Percentiles rank a stretch among this genome's conserved stretches.
Conservation (phyloP, 768 basidiomycete species). For the Pleurotus platypus region DNA sequence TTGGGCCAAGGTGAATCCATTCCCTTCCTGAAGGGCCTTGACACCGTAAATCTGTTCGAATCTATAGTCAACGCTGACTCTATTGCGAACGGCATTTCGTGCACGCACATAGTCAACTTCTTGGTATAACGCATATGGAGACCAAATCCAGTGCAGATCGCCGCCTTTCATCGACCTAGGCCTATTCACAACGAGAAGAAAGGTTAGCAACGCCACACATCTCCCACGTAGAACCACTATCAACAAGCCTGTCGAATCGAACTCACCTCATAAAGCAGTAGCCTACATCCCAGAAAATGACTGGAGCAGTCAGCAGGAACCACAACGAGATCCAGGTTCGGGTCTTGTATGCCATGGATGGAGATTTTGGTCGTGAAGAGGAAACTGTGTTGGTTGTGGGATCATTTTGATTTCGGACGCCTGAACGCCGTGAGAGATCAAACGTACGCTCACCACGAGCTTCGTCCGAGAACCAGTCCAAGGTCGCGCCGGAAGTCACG, state of each 20-base stretch:
- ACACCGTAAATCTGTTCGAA: slow-evolving; percentile 65
- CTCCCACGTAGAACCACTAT: too few relatives aligned
- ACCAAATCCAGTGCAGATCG: slow-evolving; percentile 91
- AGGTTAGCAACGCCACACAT: too few relatives aligned
- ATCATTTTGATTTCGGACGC: background rate
- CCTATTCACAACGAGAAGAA: slow-evolving; percentile 28
- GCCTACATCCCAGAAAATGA: slow-evolving; percentile 77
- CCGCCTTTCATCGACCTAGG: slow-evolving; percentile 87
- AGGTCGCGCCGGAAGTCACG: background rate
- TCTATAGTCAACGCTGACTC: background rate
- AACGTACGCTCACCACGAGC: too few relatives aligned
- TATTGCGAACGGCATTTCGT: too few relatives aligned
- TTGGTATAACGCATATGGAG: slow-evolving; percentile 77
- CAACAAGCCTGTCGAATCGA: background rate
- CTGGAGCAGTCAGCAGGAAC: slow-evolving; percentile 61
- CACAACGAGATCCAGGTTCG: slow-evolving; percentile 60
- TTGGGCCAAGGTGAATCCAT: slow-evolving; percentile 87
- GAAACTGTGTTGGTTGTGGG: background rate
- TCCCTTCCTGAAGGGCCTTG: slow-evolving; percentile 54
- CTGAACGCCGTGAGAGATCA: background rate
- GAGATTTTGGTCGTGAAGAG: background rate
- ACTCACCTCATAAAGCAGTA: slow-evolving; percentile 78
- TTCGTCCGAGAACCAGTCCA: background rate
- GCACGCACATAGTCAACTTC: slow-evolving; percentile 37
- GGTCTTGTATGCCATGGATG: slow-evolving; percentile 45